Conservation (phyloP, 208 protist species). For the Wallacemonas sp. region DNA sequence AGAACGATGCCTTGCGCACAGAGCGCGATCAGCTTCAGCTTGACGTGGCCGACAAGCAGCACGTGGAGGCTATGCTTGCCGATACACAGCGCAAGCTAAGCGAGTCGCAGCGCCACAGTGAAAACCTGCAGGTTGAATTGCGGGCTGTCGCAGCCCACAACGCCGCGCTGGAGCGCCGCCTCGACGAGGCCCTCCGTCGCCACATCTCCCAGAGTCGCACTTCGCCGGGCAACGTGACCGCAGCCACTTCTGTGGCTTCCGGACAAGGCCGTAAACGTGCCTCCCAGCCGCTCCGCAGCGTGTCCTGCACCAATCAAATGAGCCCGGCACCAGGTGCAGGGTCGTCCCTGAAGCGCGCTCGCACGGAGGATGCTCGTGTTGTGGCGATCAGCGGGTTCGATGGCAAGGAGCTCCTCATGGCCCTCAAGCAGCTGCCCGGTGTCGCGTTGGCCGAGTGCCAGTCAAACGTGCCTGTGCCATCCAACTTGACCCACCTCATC, state of each 20-base stretch:
- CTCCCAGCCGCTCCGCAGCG: slow-evolving; percentile 25
- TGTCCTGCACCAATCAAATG: slow-evolving; percentile 28
- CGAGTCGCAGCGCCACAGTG: slow-evolving; percentile 19
- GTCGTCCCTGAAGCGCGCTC: slow-evolving; percentile 57
- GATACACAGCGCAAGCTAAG: slow-evolving; percentile 47
- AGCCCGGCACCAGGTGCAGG: slow-evolving; percentile 11
- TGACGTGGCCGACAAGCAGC: slow-evolving; percentile 26
- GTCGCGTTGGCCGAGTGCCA: slow-evolving; percentile 79
- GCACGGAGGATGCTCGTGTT: slow-evolving; percentile 77
- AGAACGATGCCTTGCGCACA: slow-evolving; percentile 41
- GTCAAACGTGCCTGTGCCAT: slow-evolving; percentile 80
- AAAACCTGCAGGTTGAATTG: slow-evolving; percentile 67
- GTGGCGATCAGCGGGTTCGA: slow-evolving; percentile 89
- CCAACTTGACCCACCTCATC: slow-evolving; percentile 85
- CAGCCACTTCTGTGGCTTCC: neutral
- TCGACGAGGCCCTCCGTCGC: slow-evolving; percentile 66
- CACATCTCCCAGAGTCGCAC: slow-evolving; percentile 31
- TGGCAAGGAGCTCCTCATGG: slow-evolving; percentile 45
- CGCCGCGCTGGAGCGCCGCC: slow-evolving; percentile 60
- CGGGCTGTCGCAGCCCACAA: slow-evolving; percentile 53
- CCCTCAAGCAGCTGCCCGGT: slow-evolving; percentile 72
- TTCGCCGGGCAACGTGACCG: neutral
- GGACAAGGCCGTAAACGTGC: too few relatives aligned
- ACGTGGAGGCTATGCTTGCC: slow-evolving; percentile 34
- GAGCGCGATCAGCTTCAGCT: slow-evolving; percentile 43